Percentiles rank a stretch among this genome's conserved stretches.
phyloP scores from a whole-genome alignment of 495 filamentous ascomycete species.

The Haplographium delicatum region DNA sequence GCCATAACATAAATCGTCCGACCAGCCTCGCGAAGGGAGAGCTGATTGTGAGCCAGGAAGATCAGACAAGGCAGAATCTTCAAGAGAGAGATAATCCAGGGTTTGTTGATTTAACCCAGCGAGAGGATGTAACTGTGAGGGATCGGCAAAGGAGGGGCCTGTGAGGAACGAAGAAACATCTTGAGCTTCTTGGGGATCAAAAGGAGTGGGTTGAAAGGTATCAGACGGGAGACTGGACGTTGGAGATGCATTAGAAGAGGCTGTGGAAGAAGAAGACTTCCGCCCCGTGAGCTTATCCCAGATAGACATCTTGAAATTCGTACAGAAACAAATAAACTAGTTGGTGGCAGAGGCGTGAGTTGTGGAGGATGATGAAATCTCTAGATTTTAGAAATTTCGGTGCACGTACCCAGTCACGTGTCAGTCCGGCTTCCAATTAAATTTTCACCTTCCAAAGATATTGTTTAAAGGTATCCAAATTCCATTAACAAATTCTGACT shows the following conservation, averaged over 20 bases:
- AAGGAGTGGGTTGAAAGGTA: constrained; percentile 50
- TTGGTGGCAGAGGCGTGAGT: not conserved
- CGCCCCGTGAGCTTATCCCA: constrained; percentile 86
- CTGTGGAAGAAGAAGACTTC: constrained; percentile 45
- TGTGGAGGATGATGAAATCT: not conserved
- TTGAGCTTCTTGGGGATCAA: constrained; percentile 63
- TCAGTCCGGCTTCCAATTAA: not conserved
- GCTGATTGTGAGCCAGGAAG: constrained; percentile 82
- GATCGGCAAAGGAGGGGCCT: constrained; percentile 67
- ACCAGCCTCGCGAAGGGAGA: constrained; percentile 92
- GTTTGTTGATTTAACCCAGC: constrained; percentile 87
- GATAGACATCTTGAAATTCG: constrained; percentile 55
- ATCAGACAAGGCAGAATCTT: constrained; percentile 83
- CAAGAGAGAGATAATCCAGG: constrained; percentile 88
- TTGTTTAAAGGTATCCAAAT: too few relatives aligned
- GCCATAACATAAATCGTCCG: constrained; percentile 96
- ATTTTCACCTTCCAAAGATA: not conserved
- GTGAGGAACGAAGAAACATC: constrained; percentile 80
- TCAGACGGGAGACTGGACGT: constrained; percentile 23
- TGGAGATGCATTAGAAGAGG: constrained; percentile 22
- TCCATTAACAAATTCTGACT: not conserved
- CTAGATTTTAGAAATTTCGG: not conserved
- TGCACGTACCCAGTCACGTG: not conserved
- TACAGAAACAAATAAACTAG: not conserved
- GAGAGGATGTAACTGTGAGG: constrained; percentile 84